Base-by-base conservation (phyloP, 2,329 filamentous ascomycete genomes). In the Blastomyces parvus region DNA sequence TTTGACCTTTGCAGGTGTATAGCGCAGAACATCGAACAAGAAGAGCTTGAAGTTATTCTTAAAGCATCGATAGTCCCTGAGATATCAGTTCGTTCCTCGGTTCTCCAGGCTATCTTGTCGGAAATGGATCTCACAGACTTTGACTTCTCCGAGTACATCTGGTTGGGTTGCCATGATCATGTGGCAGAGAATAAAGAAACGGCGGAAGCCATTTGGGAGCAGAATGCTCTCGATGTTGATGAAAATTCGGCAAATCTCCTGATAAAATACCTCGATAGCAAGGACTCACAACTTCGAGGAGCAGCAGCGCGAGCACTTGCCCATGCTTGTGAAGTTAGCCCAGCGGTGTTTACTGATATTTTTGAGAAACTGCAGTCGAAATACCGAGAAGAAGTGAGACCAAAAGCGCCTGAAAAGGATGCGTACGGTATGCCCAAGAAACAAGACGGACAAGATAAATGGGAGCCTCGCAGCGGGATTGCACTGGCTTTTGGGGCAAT, bases 341-440 rank as follows among this genome's bases (percentile, higher is more conserved):
- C 81, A 6, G 75, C 82, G 0, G 83, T 83, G 0, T 85, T 93
- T 64, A 77, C 82, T 6, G 77, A 82, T 13, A 81, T 91, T 7
- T 76, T 96, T 17, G 77, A 81, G 53, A 81, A 82, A 62, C 80
- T 99, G 27, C 82, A 91, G 70, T 77, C 82, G 5, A 85, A 84
- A 1, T 99, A 99, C 73, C 76, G 82, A 55, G 86, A 92, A 66
- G 84, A 93, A 67, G 88, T 90, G 7, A 95, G 94, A 74, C 89
- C 91, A 1, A 86, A 88, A 64, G 84, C 88, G 57, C 90, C 91
- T 13, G 87, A 93, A 70, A 86, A 93, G 48, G 93, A 99, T 72
- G 88, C 93, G 67, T 97, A 91, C 72, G 94, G 95, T 62, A 96
- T 99, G 89, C 89, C 91, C 2, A 88, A 86, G 71, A 97, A 96